These are phyloP conservation scores for Phaseolus lunatus DNA, from an alignment of 306 rosid genomes.

Conservation along the genomic window DNA sequence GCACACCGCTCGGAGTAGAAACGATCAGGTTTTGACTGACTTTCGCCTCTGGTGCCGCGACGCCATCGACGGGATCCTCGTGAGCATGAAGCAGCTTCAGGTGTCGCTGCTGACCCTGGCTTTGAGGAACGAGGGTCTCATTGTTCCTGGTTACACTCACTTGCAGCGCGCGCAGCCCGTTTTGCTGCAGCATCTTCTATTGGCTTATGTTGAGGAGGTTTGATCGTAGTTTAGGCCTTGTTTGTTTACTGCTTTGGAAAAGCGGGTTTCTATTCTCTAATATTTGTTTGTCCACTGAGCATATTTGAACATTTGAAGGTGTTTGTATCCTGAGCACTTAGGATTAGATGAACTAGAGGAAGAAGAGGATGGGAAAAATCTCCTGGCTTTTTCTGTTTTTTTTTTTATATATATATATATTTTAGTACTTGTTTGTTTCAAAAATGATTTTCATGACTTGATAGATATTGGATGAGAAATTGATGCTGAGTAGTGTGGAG, in stretches of 20 bases:
- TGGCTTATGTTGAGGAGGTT: constrained; percentile 97
- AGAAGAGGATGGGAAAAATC: background rate
- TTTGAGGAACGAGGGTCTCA: constrained; percentile 68
- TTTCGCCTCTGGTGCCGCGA: constrained; percentile 90
- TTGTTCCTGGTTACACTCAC: constrained; percentile 96
- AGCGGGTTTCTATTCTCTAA: background rate
- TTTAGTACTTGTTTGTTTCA: background rate
- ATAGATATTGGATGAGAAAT: background rate
- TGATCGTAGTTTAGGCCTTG: background rate
- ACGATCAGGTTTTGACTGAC: constrained; percentile 84
- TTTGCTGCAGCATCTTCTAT: constrained; percentile 79
- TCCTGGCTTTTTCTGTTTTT: background rate
- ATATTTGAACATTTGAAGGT: background rate
- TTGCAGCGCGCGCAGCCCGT: constrained; percentile 94
- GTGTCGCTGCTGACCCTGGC: constrained; percentile 71
- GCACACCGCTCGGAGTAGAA: constrained; percentile 90
- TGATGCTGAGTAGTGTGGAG: background rate
- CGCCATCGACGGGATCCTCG: constrained; percentile 74
- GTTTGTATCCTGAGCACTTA: background rate
- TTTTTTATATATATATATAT: background rate
- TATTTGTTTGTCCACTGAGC: background rate
- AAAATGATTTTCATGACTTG: background rate
- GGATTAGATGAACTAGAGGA: background rate
- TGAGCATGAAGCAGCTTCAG: constrained; percentile 67
- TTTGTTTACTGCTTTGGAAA: background rate